phyloP scores from a whole-genome alignment of 306 rosid species.

The Pterocarpus santalinus region DNA sequence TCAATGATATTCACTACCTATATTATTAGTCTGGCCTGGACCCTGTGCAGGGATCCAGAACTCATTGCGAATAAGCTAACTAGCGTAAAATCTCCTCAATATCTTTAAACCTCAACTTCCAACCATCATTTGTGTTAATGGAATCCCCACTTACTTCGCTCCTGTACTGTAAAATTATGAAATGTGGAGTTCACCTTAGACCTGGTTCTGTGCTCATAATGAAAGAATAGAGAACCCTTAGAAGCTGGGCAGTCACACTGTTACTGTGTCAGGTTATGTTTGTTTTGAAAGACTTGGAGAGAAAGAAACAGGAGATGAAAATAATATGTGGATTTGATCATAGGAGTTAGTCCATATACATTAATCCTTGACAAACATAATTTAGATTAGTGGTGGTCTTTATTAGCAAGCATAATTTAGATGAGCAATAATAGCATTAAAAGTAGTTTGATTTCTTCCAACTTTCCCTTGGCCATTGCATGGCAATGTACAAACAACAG shows the following conservation, averaged over 20 bases:
- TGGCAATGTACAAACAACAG: not conserved
- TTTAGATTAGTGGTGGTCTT: not conserved
- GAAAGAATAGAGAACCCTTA: conserved; percentile 7
- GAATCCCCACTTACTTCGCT: not conserved
- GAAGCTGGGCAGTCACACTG: conserved; percentile 23
- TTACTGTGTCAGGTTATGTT: conserved; percentile 27
- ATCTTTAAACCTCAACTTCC: conserved; percentile 2
- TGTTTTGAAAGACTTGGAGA: conserved; percentile 3
- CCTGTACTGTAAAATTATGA: not conserved
- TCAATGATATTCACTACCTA: not conserved
- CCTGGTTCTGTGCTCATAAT: not conserved
- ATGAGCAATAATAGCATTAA: not conserved
- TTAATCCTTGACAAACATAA: not conserved
- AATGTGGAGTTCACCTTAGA: conserved; percentile 8
- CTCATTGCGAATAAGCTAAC: not conserved
- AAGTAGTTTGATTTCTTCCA: conserved; percentile 19
- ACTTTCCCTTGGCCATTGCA: not conserved
- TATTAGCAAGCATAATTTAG: not conserved
- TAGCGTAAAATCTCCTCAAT: not conserved
- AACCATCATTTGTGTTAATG: not conserved
- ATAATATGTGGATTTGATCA: not conserved
- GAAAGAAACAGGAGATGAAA: not conserved
- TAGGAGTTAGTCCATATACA: conserved; percentile 3
- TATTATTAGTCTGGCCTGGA: not conserved
- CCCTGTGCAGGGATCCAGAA: not conserved